Base-by-base conservation (phyloP, 164 flowering plant genomes). In the Platanus orientalis region DNA sequence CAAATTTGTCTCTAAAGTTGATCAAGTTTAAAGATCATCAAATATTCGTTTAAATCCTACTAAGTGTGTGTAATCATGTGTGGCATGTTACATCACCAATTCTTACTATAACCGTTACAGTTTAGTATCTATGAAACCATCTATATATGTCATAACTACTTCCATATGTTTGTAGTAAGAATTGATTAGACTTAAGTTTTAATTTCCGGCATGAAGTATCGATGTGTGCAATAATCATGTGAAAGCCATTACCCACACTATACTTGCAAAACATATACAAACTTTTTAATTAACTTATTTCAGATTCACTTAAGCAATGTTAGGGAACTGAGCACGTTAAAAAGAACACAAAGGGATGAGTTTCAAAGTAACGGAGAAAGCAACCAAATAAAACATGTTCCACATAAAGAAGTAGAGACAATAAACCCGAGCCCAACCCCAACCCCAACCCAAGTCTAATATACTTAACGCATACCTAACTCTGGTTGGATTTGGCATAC, bases 101-200 rank as follows among this genome's bases (percentile, higher is more conserved):
- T 79, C 78, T 91, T 54, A 89, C 59, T 51, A 94, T 89, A 64
- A 79, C 96, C 76, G 96, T 96, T 30, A 92, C 79, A 79, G 84
- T 86, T 57, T 89, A 68, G 66, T 90, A 97, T 64, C 95, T 81
- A 67, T 90, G 97, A 70, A 94, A 94, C 98, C 98, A n/a, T n/a
- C n/a, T n/a, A 92, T 54, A 95, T 90, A 60, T 93, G 94, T 96
- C 98, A 93, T 32, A 75, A 68, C 98, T 97, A 75, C 84, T 84
- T 57, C 98, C 98, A 82, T 94, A 94, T 10, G 96, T 94, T 68
- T 94, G 92, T 64, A 94, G n/a, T n/a, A n/a, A n/a, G n/a, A 91
- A 73, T 86, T 87, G 59, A 94, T 80, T 87, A 56, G 95, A 87
- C 56, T 80, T 87, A 28, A 97, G 98, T 68, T 93, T 90, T 57